Conservation (phyloP, 192 early-diverging fungal genomes). For the Coemansia sp. region DNA sequence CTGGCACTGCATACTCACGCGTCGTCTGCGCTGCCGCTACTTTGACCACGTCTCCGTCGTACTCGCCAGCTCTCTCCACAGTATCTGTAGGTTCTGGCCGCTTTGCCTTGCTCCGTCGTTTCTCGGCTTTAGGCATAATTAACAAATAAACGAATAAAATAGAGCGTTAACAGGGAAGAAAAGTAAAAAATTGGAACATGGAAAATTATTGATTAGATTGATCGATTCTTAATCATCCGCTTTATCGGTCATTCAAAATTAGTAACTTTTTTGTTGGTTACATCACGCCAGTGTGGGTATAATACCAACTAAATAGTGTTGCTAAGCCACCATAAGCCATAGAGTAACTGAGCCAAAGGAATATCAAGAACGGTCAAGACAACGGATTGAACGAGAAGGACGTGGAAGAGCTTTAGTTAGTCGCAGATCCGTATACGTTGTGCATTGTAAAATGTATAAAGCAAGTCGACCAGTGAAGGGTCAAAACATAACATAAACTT, state of each 20-base stretch:
- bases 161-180: background rate
- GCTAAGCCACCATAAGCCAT: too few relatives aligned
- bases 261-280: too few relatives aligned
- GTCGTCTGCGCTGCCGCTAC: constrained; percentile 18
- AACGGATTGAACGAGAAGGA: too few relatives aligned
- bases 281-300: too few relatives aligned
- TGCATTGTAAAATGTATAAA: too few relatives aligned
- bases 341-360: too few relatives aligned
- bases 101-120: background rate
- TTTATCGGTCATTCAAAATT: background rate
- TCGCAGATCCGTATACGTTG: too few relatives aligned
- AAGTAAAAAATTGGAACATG: background rate
- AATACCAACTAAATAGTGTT: too few relatives aligned
- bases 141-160: background rate
- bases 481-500: too few relatives aligned
- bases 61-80: constrained; percentile 10
- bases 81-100: constrained; percentile 1
- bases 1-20: constrained; percentile 20
- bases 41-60: constrained; percentile 42
- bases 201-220: background rate
- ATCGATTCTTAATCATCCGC: background rate
- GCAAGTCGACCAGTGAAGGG: too few relatives aligned
- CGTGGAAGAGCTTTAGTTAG: too few relatives aligned
- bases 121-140: constrained; percentile 5
- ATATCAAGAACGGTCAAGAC: too few relatives aligned